Base-by-base conservation (phyloP, 352 stramenopile genomes). In the Phytophthora parvispora region DNA sequence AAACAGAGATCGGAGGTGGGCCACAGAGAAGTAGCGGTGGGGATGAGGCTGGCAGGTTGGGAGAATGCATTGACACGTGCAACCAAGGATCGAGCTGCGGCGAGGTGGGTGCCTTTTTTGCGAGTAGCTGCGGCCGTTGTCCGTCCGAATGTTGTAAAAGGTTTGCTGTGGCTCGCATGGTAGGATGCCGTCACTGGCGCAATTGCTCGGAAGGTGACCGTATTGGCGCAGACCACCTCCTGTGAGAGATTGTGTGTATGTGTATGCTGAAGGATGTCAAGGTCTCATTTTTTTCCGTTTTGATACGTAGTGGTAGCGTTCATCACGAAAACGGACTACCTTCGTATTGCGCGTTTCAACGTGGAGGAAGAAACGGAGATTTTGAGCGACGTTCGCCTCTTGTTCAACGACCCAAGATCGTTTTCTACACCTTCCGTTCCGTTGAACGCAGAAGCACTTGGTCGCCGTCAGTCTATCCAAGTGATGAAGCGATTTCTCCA, bases 201-300 rank as follows among this genome's bases (percentile, higher is more conserved):
- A 24, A 60, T 86, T 40, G 79, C 78, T 45, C 78, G 81, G 0
- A 74, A 77, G 27, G 57, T 66, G 6, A 80, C 78, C 1, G 76
- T 65, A 12, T 67, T 89, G 22, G 65, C 81, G 3, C 81, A 89
- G 61, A 64, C 72, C 6, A 77, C 80, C 32, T 83, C 78, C 54
- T 69, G 80, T 88, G 47, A 55, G 60, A 45, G 28, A 12, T 59
- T 52, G 15, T 28, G 7, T 61, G 1, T 24, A 15, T 15, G 36
- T 38, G 25, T 36, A 13, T 53, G 13, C 25, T 24, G 10, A 3
- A 36, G 18, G 16, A 32, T 24, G 6, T 18, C 25, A 34, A 42
- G 20, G 34, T 40, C 9, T 48, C 22, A 20, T 31, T 51, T 52
- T 18, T 31, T 31, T 50, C 3, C n/a, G 22, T 59, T 20, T 60